A percentile compares a stretch with the other conserved stretches of the same genome.
Conservation (phyloP, 1,139 yeast species). For the Blastobotrys raffinosifermentans region DNA sequence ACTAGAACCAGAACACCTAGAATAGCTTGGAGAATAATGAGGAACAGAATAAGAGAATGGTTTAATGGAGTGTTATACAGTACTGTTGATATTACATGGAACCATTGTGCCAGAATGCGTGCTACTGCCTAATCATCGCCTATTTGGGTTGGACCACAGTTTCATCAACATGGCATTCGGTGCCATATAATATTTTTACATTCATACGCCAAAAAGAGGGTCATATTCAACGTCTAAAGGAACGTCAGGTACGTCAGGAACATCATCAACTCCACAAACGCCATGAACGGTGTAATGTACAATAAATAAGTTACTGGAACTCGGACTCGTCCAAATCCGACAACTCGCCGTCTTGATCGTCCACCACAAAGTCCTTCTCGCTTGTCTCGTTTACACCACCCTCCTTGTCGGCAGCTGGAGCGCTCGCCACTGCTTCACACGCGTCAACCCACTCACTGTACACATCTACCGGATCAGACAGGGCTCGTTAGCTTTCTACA, state of each 20-base stretch:
- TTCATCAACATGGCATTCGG: constrained; percentile 1
- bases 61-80: too few species aligned
- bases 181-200: neutral
- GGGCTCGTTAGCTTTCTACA: constrained; percentile 26
- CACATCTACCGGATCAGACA: constrained; percentile 86
- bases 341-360: constrained; percentile 23
- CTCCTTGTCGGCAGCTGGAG: constrained; percentile 35
- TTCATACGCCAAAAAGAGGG: neutral
- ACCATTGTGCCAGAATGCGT: too few species aligned
- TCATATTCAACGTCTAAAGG: neutral
- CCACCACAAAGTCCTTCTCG: constrained; percentile 17
- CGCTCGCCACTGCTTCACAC: constrained; percentile 89
- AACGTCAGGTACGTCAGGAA: too few species aligned
- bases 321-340: constrained; percentile 25
- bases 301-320: constrained; percentile 12
- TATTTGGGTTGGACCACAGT: too few species aligned
- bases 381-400: constrained; percentile 18
- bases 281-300: too few species aligned
- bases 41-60: too few species aligned
- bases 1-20: too few species aligned
- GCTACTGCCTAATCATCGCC: too few species aligned
- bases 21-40: too few species aligned
- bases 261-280: too few species aligned
- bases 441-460: constrained; percentile 99
- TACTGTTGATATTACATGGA: too few species aligned